Conservation (phyloP, 805 yeast species). For the Kodamaea laetipori region DNA sequence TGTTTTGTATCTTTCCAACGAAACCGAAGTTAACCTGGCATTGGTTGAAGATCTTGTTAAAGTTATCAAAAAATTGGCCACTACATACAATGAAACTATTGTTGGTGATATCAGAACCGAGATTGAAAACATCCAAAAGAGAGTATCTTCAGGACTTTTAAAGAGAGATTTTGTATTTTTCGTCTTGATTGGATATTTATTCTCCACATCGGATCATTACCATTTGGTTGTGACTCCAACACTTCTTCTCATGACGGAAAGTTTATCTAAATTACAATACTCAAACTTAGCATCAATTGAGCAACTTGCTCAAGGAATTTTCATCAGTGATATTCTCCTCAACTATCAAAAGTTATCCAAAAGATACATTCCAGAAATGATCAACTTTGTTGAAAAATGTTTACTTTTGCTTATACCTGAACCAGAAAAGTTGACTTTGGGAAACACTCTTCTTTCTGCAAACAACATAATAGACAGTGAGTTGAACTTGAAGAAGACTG, state of each 20-base stretch:
- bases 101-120: conserved; percentile 63
- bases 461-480: conserved; percentile 14
- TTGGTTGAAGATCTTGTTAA: conserved; percentile 46
- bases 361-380: conserved; percentile 80
- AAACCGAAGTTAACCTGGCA: conserved; percentile 18
- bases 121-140: conserved; percentile 55
- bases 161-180: conserved; percentile 64
- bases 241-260: conserved; percentile 68
- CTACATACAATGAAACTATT: conserved; percentile 62
- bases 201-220: conserved; percentile 94
- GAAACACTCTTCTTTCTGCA: conserved; percentile 12
- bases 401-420: conserved; percentile 48
- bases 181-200: conserved; percentile 70
- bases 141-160: conserved; percentile 35
- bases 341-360: conserved; percentile 80
- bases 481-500: conserved; percentile 18
- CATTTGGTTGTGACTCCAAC: conserved; percentile 90
- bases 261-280: conserved; percentile 39
- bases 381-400: conserved; percentile 56
- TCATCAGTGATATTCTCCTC: conserved; percentile 62
- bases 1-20: conserved; percentile 50
- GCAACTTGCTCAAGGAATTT: conserved; percentile 60
- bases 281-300: conserved; percentile 41
- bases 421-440: conserved; percentile 19
- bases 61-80: conserved; percentile 59